A percentile compares a stretch with the other conserved stretches of the same genome.
phyloP scores from a whole-genome alignment of 352 stramenopile species.

The Globisporangium alternatum region DNA sequence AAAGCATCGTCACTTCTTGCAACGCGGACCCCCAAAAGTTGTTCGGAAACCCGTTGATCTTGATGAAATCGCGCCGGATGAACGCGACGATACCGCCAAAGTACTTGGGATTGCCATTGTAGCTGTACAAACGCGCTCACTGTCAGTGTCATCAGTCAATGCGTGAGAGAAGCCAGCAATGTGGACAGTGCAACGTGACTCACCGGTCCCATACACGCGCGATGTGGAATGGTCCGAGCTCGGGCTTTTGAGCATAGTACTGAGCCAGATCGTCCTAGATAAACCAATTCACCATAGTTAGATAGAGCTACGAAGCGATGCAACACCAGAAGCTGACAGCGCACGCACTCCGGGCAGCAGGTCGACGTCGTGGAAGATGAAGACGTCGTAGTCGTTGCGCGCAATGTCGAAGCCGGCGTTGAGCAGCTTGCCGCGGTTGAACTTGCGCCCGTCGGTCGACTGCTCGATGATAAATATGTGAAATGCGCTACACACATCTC shows the following conservation, averaged over 20 bases:
- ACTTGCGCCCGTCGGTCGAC: constrained; percentile 91
- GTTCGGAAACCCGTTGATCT: constrained; percentile 95
- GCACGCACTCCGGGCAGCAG: constrained; percentile 74
- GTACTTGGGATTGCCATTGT: constrained; percentile 93
- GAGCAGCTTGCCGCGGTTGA: constrained; percentile 96
- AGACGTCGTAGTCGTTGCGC: constrained; percentile 72
- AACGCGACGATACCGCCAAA: constrained; percentile 94
- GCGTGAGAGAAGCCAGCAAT: background rate
- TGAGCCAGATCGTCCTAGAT: constrained; percentile 62
- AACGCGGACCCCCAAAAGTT: constrained; percentile 87
- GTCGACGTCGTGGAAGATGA: constrained; percentile 97
- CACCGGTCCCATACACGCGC: constrained; percentile 90
- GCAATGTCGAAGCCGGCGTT: constrained; percentile 95
- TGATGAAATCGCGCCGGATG: constrained; percentile 83
- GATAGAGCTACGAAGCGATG: background rate
- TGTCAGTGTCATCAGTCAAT: background rate
- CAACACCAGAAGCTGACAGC: background rate
- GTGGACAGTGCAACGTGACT: background rate
- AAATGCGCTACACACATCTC: constrained; percentile 37
- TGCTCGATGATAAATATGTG: constrained; percentile 96
- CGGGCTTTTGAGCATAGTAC: constrained; percentile 72
- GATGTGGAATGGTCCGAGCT: constrained; percentile 89
- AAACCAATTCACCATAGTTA: background rate
- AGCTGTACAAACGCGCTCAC: constrained; percentile 26
- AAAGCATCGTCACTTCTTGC: background rate